Conservation (phyloP, 495 filamentous ascomycete species). For the Cryomyces minteri region DNA sequence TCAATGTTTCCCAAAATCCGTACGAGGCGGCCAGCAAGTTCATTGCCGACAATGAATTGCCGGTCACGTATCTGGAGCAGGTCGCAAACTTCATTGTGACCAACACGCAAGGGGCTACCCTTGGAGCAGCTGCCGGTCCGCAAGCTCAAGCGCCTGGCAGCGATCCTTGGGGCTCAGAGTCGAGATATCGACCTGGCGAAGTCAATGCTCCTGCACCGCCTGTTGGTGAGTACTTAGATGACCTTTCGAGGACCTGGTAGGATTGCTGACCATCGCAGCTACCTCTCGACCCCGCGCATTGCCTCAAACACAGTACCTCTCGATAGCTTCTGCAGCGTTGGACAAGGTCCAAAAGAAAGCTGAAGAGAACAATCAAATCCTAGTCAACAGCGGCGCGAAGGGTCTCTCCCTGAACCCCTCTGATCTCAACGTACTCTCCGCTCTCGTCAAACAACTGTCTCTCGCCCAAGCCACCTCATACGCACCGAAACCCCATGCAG, state of each 20-base stretch:
- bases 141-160: conserved; percentile 25
- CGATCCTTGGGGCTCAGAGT: conserved; percentile 64
- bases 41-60: conserved; percentile 75
- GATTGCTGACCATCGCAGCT: conserved; percentile 7
- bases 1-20: conserved; percentile 80
- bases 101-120: conserved; percentile 71
- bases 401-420: conserved; percentile 53
- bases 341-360: conserved; percentile 57
- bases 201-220: conserved; percentile 16
- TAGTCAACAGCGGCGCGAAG: conserved; percentile 50
- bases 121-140: conserved; percentile 29
- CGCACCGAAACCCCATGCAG: not conserved
- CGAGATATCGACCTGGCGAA: conserved; percentile 60
- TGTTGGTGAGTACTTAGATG: no score
- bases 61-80: conserved; percentile 78
- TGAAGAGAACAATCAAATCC: conserved; percentile 45
- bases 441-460: conserved; percentile 35
- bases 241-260: no score
- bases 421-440: conserved; percentile 38
- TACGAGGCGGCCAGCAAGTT: conserved; percentile 88
- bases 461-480: conserved; percentile 9
- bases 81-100: conserved; percentile 84
- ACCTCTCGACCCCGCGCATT: conserved; percentile 40
- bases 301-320: conserved; percentile 73
- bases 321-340: conserved; percentile 41